Conservation (phyloP, 108 stramenopile species). For the Cyclostephanos tholiformis region DNA sequence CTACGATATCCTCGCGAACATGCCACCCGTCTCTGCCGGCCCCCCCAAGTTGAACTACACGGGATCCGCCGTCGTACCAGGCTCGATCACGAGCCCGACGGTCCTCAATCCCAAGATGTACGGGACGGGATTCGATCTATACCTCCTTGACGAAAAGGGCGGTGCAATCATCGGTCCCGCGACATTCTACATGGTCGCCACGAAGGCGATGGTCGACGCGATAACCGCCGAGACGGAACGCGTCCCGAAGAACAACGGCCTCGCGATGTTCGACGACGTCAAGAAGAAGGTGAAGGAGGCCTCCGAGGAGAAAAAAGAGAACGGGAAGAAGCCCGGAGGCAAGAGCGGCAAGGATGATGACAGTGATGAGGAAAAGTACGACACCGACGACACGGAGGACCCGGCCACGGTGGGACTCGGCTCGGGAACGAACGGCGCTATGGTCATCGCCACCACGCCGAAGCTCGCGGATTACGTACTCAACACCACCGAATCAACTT, state of each 20-base stretch:
- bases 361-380: neutral
- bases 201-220: neutral
- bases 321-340: neutral
- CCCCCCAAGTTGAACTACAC: neutral
- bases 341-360: too few relatives aligned
- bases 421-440: neutral
- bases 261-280: neutral
- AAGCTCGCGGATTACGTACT: neutral
- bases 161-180: conserved; percentile 15
- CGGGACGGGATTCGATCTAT: conserved; percentile 13
- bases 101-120: neutral
- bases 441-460: neutral
- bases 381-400: neutral
- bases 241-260: neutral
- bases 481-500: neutral
- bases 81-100: neutral
- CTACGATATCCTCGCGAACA: neutral
- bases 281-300: neutral
- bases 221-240: neutral
- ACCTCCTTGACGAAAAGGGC: conserved; percentile 12
- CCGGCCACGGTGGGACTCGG: neutral
- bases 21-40: neutral
- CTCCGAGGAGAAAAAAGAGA: neutral
- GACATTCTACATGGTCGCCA: neutral
- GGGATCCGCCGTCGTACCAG: neutral